A percentile compares a stretch with the other conserved stretches of the same genome.
Conservation (phyloP, 1,139 yeast genomes). For the Taphrina wiesneri region DNA sequence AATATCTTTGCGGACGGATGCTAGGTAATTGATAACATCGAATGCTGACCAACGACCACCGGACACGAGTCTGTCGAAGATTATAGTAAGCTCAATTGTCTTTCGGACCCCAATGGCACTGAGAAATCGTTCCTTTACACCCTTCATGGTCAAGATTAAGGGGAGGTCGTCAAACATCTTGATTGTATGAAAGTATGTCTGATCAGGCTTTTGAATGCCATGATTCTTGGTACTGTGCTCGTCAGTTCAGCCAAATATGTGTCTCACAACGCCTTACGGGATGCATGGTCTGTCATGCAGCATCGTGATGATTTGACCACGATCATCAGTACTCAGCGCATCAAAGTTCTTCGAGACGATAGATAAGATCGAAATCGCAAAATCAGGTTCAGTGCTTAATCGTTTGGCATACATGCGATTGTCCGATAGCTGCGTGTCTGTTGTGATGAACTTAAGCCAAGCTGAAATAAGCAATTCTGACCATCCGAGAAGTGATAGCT, state of each 20-base stretch:
- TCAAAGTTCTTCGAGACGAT: constrained; percentile 44
- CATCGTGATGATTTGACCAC: constrained; percentile 37
- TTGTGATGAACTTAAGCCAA: constrained; percentile 44
- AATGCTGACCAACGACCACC: constrained; percentile 47
- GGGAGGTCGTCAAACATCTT: constrained; percentile 49
- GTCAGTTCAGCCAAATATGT: not conserved
- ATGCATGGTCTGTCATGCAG: constrained; percentile 44
- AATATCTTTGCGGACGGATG: constrained; percentile 38
- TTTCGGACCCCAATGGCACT: constrained; percentile 47
- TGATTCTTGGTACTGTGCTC: constrained; percentile 42
- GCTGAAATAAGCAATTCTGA: constrained; percentile 41
- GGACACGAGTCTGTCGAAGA: constrained; percentile 45
- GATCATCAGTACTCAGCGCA: constrained; percentile 36
- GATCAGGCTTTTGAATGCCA: constrained; percentile 47
- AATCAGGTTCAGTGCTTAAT: constrained; percentile 41
- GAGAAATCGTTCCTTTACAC: constrained; percentile 44
- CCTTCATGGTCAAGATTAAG: constrained; percentile 42
- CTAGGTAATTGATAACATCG: constrained; percentile 47
- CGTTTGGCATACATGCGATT: constrained; percentile 38
- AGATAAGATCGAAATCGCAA: constrained; percentile 43
- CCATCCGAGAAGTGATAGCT: constrained; percentile 42
- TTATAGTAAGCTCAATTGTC: constrained; percentile 49
- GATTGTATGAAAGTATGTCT: constrained; percentile 46
- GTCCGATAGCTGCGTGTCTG: constrained; percentile 9
- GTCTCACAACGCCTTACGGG: constrained; percentile 41